Percentiles rank a stretch among this genome's conserved stretches.
Evolutionary conservation across 2,329 filamentous ascomycete species (phyloP).

Genomic region (Fusarium veterinarium): DNA sequence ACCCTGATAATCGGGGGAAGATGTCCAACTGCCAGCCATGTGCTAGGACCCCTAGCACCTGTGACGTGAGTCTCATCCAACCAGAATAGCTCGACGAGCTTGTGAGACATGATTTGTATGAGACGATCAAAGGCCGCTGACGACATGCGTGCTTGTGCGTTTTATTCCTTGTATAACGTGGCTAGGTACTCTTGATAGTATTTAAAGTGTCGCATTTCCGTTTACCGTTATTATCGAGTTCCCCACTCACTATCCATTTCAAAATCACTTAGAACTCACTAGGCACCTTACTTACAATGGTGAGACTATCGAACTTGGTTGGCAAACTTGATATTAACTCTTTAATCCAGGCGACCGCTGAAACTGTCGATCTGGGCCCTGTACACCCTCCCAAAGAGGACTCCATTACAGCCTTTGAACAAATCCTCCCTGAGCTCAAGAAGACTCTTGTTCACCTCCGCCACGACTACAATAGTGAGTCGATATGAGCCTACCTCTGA

Average conservation of each 20-base stretch:
- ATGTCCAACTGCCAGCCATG: neutral
- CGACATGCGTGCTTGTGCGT: constrained; percentile 29
- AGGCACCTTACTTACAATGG: constrained; percentile 25
- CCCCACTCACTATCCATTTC: neutral
- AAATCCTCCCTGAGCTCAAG: constrained; percentile 64
- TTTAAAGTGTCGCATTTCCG: constrained; percentile 13
- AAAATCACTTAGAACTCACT: neutral
- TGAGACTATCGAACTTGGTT: neutral
- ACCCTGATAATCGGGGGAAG: constrained; percentile 5
- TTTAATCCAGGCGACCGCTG: constrained; percentile 57
- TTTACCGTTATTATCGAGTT: neutral
- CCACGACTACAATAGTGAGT: constrained; percentile 58
- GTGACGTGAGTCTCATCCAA: constrained; percentile 37
- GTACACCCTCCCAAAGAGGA: constrained; percentile 62
- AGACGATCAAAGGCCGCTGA: constrained; percentile 37
- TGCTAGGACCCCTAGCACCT: constrained; percentile 22
- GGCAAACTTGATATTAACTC: constrained; percentile 2
- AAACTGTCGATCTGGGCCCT: constrained; percentile 63
- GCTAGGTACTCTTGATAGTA: neutral
- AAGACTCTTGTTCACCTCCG: constrained; percentile 61
- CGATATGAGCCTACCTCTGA: neutral
- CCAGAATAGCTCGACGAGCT: constrained; percentile 22
- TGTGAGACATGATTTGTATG: constrained; percentile 28
- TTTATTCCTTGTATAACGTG: constrained; percentile 21
- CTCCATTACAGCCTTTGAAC: constrained; percentile 61